These are phyloP conservation scores for Podaxis sp. DNA, from an alignment of 768 basidiomycete species.

Conservation along the genomic window DNA sequence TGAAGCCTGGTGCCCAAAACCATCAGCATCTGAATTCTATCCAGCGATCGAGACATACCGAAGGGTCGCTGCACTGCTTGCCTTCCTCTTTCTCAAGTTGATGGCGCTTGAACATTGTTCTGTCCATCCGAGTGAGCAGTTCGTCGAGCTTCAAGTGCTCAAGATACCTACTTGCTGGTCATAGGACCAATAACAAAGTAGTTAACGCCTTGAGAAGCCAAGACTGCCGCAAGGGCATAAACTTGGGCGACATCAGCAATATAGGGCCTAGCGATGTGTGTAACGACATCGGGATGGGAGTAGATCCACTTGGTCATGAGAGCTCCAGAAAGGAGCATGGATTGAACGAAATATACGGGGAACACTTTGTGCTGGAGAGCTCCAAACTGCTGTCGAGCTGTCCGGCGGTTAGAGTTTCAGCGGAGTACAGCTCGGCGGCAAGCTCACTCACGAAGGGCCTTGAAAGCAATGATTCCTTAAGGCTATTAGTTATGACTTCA, in stretches of 20 bases:
- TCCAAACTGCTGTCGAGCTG: constrained; percentile 73
- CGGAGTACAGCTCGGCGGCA: constrained; percentile 4
- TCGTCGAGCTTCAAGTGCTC: background rate
- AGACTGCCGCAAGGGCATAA: constrained; percentile 50
- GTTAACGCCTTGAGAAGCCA: constrained; percentile 57
- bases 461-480: constrained; percentile 60
- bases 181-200: constrained; percentile 70
- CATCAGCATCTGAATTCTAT: constrained; percentile 8
- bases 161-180: constrained; percentile 61
- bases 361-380: constrained; percentile 73
- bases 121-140: constrained; percentile 23
- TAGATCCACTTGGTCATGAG: constrained; percentile 60
- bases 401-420: background rate
- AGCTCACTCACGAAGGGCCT: constrained; percentile 50
- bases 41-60: constrained; percentile 41
- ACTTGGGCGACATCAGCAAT: constrained; percentile 66
- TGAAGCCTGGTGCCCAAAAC: constrained; percentile 48
- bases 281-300: constrained; percentile 55
- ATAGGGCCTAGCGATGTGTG: constrained; percentile 44
- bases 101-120: constrained; percentile 76
- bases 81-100: constrained; percentile 75
- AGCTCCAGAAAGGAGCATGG: constrained; percentile 50
- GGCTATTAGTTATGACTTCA: background rate
- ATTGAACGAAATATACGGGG: constrained; percentile 71
- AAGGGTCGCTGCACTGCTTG: constrained; percentile 61